These are phyloP conservation scores for Zymoseptoria tritici DNA, from an alignment of 2,329 filamentous ascomycete genomes.

Conservation along the genomic window DNA sequence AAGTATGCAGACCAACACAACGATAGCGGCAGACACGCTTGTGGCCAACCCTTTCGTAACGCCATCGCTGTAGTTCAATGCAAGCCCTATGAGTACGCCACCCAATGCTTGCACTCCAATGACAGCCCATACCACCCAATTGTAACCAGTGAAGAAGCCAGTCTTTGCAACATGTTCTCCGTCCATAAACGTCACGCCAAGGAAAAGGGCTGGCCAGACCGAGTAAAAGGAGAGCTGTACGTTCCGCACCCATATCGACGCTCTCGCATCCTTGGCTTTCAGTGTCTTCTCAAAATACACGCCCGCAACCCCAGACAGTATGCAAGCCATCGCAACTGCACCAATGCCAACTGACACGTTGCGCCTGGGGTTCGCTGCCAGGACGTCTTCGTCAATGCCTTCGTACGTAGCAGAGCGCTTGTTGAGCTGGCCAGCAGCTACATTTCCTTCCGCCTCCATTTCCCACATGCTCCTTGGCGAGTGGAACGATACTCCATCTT, in stretches of 20 bases:
- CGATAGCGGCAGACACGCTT: constrained; percentile 83
- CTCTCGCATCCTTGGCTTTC: constrained; percentile 61
- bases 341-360: constrained; percentile 72
- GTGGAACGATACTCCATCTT: constrained; percentile 53
- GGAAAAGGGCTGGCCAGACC: constrained; percentile 76
- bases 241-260: constrained; percentile 88
- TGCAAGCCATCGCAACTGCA: constrained; percentile 69
- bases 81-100: constrained; percentile 74
- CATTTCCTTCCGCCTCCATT: constrained; percentile 57
- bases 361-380: constrained; percentile 51
- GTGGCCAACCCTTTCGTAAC: constrained; percentile 92
- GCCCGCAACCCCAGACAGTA: constrained; percentile 75
- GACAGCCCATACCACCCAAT: constrained; percentile 80
- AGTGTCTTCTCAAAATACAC: constrained; percentile 88
- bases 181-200: constrained; percentile 81
- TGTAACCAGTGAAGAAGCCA: constrained; percentile 94
- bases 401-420: constrained; percentile 83
- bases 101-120: constrained; percentile 76
- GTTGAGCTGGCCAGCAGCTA: constrained; percentile 36
- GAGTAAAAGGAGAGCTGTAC: constrained; percentile 93
- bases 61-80: constrained; percentile 77
- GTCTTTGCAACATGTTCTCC: constrained; percentile 73
- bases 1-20: constrained; percentile 74
- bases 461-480: constrained; percentile 76
- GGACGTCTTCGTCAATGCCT: constrained; percentile 64